Conservation (phyloP, 306 rosid genomes). For the Albizia julibrissin region DNA sequence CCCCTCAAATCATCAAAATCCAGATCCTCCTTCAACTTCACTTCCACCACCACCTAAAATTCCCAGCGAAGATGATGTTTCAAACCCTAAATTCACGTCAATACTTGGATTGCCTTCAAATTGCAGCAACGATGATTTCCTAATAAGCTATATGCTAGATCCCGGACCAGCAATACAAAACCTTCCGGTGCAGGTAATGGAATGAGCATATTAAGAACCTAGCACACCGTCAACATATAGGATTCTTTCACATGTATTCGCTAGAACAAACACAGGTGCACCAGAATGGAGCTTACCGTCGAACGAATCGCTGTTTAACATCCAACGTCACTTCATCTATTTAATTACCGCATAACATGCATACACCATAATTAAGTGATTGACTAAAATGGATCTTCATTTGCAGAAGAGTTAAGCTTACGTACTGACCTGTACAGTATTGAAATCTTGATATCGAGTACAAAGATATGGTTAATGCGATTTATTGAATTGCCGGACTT, state of each 20-base stretch:
- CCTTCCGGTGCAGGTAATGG: slow-evolving; percentile 65
- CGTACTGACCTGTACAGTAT: background rate
- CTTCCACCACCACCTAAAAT: too few relatives aligned
- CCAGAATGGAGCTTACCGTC: too few relatives aligned
- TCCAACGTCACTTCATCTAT: background rate
- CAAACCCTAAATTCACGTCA: background rate
- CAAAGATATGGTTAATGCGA: slow-evolving; percentile 7
- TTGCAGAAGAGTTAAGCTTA: background rate
- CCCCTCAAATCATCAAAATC: background rate
- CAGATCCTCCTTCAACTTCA: background rate
- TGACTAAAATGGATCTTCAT: background rate
- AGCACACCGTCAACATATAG: too few relatives aligned
- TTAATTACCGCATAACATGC: slow-evolving; percentile 2
- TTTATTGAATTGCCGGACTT: background rate
- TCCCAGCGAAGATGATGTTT: background rate
- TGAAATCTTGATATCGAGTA: slow-evolving; percentile 10
- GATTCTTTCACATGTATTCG: too few relatives aligned
- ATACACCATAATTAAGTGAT: background rate
- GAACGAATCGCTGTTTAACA: too few relatives aligned
- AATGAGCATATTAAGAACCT: too few relatives aligned
- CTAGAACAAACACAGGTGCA: too few relatives aligned
- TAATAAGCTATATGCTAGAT: slow-evolving; percentile 33
- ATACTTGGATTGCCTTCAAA: background rate
- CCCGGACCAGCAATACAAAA: slow-evolving; percentile 42
- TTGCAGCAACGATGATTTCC: slow-evolving; percentile 33